Base-by-base conservation (phyloP, 163 green algal species). In the Prototheca wickerhamii region DNA sequence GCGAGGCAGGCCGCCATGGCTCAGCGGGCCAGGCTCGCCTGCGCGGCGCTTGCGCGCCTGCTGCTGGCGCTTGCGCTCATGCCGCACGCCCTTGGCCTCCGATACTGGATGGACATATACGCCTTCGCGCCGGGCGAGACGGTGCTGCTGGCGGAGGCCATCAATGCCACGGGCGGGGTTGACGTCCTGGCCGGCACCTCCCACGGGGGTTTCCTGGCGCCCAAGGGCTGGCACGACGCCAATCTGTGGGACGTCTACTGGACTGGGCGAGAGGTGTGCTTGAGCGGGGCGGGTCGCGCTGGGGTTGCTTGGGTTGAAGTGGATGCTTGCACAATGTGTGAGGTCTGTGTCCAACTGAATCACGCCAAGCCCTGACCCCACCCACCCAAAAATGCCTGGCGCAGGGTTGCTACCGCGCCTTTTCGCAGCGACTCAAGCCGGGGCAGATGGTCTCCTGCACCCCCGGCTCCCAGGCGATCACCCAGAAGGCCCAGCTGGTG, bases 381-480 rank as follows among this genome's bases (percentile, higher is more conserved):
- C 44, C 37, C 0, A 3, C 17, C 59, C 12, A 18, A 5, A 25
- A 23, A 21, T n/a, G 12, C 5, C 52, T 52, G 20, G 5, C 55
- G 44, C 73, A 82, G 73, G 62, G 33, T 15, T 84, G 76, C 64
- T 67, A 71, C 12, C 43, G 65, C 65, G 63, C 75, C 57, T 58
- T 46, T 49, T 56, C 49, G 17, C 50, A 58, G 12, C 50, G 57
- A 1, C 34, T 78, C 0, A 58, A 56, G 23, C 32, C 74, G 15
- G 64, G 73, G 1, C 85, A 93, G 65, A 68, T 84, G 23, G 69
- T 91, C 28, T 85, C 67, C 44, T 84, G 80, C 31, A 71, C 82
- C 29, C 87, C 87, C 0, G 87, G 87, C 1, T 65, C 84, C 4
- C 71, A 76, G 35, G 74, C 69, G 53, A 65, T 94, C 21, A 87